Conservation (phyloP, 2,329 filamentous ascomycete species). For the Mycosphaerella sp. region DNA sequence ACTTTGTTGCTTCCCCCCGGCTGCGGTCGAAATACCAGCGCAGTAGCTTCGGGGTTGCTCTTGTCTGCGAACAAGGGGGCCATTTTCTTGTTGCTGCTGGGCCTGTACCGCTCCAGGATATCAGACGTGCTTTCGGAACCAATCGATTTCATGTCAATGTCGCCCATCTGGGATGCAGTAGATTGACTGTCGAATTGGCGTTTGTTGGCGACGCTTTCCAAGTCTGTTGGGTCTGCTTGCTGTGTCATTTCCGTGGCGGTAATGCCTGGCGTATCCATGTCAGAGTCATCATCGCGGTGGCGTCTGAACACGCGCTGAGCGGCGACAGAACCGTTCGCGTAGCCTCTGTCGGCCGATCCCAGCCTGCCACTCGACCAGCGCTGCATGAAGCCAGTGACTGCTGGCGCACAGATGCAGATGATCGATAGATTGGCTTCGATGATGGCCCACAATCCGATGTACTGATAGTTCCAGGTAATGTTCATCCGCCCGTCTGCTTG, state of each 20-base stretch:
- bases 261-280: conserved; percentile 7
- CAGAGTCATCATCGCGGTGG: conserved; percentile 6
- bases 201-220: conserved; percentile 8
- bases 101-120: conserved; percentile 8
- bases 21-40: conserved; percentile 11
- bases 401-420: conserved; percentile 24
- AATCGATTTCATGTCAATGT: conserved; percentile 10
- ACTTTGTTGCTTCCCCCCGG: conserved; percentile 11
- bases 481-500: conserved; percentile 12
- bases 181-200: conserved; percentile 10
- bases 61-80: conserved; percentile 8
- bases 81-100: conserved; percentile 1
- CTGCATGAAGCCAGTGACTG: conserved; percentile 14
- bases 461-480: conserved; percentile 20
- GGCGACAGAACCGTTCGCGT: conserved; percentile 11
- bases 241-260: conserved; percentile 11
- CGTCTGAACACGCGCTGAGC: conserved; percentile 7
- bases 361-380: conserved; percentile 11
- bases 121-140: conserved; percentile 10
- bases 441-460: conserved; percentile 20
- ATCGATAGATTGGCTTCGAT: conserved; percentile 21
- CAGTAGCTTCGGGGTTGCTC: conserved; percentile 8
- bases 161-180: conserved; percentile 5
- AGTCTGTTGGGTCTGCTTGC: conserved; percentile 8
- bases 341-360: conserved; percentile 1